Evolutionary conservation across 169 alveolate species (phyloP).

Genomic region (Eimeria sp.): DNA sequence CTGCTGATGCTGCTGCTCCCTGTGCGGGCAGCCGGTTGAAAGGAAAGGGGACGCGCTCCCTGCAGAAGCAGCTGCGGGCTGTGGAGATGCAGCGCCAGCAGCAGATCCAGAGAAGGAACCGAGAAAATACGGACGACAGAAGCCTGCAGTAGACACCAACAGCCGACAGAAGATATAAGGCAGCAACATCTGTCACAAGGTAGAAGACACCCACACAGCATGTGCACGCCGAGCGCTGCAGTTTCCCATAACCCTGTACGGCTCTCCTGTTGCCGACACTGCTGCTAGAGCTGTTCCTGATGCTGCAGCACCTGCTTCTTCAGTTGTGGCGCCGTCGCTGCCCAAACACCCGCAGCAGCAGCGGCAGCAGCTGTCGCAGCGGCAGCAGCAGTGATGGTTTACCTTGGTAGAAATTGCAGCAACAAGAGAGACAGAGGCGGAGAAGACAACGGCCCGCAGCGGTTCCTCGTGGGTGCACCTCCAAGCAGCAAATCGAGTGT

Average conservation of each 20-base stretch:
- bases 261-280: too few species aligned
- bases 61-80: constrained; percentile 29
- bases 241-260: too few species aligned
- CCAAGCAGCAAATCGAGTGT: constrained; percentile 11
- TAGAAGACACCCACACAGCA: too few species aligned
- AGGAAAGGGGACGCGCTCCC: background rate
- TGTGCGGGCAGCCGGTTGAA: background rate
- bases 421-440: background rate
- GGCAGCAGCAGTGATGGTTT: too few species aligned
- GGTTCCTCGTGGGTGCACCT: constrained; percentile 24
- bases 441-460: background rate
- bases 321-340: too few species aligned
- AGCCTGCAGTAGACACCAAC: background rate
- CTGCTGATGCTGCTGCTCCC: constrained; percentile 37
- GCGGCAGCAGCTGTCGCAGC: background rate
- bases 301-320: too few species aligned
- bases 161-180: too few species aligned
- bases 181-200: too few species aligned
- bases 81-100: constrained; percentile 4
- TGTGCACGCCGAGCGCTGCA: too few species aligned
- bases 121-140: constrained; percentile 23
- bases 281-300: too few species aligned
- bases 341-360: background rate
- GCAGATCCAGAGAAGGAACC: constrained; percentile 5
- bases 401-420: too few species aligned